Conservation (phyloP, 495 filamentous ascomycete genomes). For the Penicillium alfredii region DNA sequence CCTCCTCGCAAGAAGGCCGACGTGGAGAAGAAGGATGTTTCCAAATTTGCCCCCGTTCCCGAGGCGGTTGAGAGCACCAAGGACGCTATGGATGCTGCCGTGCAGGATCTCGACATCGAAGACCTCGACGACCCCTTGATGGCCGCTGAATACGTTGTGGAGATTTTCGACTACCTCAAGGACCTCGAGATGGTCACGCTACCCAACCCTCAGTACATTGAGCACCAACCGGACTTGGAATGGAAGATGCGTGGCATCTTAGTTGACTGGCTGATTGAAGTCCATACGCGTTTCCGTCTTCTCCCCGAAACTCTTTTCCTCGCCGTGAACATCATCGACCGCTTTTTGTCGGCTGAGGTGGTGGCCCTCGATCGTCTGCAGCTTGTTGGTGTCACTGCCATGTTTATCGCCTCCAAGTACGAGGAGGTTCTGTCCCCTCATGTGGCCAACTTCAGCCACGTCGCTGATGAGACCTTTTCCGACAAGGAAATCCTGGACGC, state of each 20-base stretch:
- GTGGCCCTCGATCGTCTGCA: slow-evolving; percentile 93
- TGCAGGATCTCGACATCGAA: slow-evolving; percentile 72
- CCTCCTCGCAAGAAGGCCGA: slow-evolving; percentile 49
- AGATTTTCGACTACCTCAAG: slow-evolving; percentile 95
- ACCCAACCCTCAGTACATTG: slow-evolving; percentile 91
- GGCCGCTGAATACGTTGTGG: slow-evolving; percentile 94
- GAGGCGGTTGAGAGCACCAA: slow-evolving; percentile 17
- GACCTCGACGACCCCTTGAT: slow-evolving; percentile 91
- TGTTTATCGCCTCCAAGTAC: slow-evolving; percentile 98
- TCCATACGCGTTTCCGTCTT: slow-evolving; percentile 93
- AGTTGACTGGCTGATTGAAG: slow-evolving; percentile 97
- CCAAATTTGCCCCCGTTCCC: too few relatives aligned
- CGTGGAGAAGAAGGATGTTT: slow-evolving; percentile 48
- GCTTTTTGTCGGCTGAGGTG: slow-evolving; percentile 88
- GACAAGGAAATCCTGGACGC: slow-evolving; percentile 95
- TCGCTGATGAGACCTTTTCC: slow-evolving; percentile 95
- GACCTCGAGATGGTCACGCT: slow-evolving; percentile 77
- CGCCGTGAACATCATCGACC: slow-evolving; percentile 95
- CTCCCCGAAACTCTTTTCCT: slow-evolving; percentile 98
- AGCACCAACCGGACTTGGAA: slow-evolving; percentile 85
- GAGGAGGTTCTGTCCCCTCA: slow-evolving; percentile 97
- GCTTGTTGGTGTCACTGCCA: slow-evolving; percentile 93
- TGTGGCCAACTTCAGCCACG: slow-evolving; percentile 91
- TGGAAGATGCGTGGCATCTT: slow-evolving; percentile 99
- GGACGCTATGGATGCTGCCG: slow-evolving; percentile 40